phyloP scores from a whole-genome alignment of 2,329 filamentous ascomycete genomes.

The Penicillium hordei region DNA sequence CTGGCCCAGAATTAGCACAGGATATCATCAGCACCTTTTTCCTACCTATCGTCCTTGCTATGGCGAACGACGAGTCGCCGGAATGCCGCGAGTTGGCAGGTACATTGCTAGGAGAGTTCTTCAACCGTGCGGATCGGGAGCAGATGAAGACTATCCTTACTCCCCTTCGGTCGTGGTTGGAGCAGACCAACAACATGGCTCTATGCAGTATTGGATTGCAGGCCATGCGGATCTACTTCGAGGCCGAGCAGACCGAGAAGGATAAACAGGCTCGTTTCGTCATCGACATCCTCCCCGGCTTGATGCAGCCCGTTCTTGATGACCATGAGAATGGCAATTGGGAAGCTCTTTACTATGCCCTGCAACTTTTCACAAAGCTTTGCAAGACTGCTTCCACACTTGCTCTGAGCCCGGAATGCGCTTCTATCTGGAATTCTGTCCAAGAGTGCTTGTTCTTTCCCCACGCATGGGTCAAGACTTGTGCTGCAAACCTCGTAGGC shows the following conservation, averaged over 20 bases:
- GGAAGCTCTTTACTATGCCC: constrained; percentile 71
- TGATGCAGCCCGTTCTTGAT: constrained; percentile 54
- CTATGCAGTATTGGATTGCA: constrained; percentile 74
- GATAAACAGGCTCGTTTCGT: constrained; percentile 68
- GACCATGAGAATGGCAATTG: constrained; percentile 55
- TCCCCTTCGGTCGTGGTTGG: constrained; percentile 73
- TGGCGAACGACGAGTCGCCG: constrained; percentile 84
- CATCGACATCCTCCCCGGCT: constrained; percentile 53
- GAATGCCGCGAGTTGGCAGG: constrained; percentile 82
- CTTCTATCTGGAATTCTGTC: constrained; percentile 69
- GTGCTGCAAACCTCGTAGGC: constrained; percentile 70
- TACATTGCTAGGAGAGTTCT: constrained; percentile 75
- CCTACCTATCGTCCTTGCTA: constrained; percentile 77
- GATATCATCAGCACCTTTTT: constrained; percentile 81
- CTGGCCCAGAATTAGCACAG: constrained; percentile 76
- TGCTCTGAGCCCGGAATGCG: constrained; percentile 60
- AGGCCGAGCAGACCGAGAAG: constrained; percentile 63
- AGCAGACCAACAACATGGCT: constrained; percentile 68
- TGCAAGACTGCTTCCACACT: constrained; percentile 64
- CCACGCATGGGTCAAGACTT: constrained; percentile 72
- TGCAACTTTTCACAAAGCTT: constrained; percentile 68
- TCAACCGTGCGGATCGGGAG: constrained; percentile 73
- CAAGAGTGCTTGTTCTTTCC: constrained; percentile 69
- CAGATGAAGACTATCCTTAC: constrained; percentile 68
- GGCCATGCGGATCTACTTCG: constrained; percentile 79